Evolutionary conservation across 2,329 filamentous ascomycete species (phyloP).

Genomic region (Hypoxylon sp.): DNA sequence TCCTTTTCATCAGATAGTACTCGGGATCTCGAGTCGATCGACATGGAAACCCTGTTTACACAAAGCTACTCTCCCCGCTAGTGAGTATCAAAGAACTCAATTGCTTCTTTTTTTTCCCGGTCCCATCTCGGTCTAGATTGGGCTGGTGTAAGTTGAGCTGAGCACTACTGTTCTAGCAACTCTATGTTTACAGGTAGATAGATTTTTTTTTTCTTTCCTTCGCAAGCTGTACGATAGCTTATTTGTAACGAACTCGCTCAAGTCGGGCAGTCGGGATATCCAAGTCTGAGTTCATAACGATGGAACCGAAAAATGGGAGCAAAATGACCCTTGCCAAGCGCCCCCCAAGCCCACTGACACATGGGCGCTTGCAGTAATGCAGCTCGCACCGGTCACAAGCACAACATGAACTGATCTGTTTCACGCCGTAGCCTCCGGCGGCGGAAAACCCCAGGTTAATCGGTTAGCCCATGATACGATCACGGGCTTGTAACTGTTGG

Average conservation of each 20-base stretch:
- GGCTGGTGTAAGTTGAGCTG: constrained; percentile 1
- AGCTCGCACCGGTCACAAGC: constrained; percentile 37
- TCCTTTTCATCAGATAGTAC: constrained; percentile 36
- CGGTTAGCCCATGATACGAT: constrained; percentile 10
- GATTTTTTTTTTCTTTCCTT: not conserved
- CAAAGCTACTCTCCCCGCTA: constrained; percentile 23
- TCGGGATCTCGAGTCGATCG: constrained; percentile 42
- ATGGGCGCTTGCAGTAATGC: constrained; percentile 42
- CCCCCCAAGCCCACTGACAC: constrained; percentile 36
- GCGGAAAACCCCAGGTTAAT: constrained; percentile 13
- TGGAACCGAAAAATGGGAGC: constrained; percentile 8
- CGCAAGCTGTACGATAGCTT: not conserved
- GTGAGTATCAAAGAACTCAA: constrained; percentile 15
- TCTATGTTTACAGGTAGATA: constrained; percentile 2
- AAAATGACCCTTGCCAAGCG: constrained; percentile 34
- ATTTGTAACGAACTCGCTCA: constrained; percentile 8
- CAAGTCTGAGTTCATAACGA: constrained; percentile 11
- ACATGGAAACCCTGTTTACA: constrained; percentile 37
- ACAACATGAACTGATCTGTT: constrained; percentile 43
- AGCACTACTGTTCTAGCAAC: not conserved
- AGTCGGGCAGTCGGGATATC: constrained; percentile 18
- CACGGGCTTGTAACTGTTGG: constrained; percentile 17
- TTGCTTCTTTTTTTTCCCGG: constrained; percentile 24
- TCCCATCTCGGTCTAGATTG: constrained; percentile 9
- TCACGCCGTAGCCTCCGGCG: not conserved